Evolutionary conservation across 176 grass and related monocot genomes (phyloP), one percentile per base, ranked within the genome.

Genomic region (Tuctoria greenei): DNA sequence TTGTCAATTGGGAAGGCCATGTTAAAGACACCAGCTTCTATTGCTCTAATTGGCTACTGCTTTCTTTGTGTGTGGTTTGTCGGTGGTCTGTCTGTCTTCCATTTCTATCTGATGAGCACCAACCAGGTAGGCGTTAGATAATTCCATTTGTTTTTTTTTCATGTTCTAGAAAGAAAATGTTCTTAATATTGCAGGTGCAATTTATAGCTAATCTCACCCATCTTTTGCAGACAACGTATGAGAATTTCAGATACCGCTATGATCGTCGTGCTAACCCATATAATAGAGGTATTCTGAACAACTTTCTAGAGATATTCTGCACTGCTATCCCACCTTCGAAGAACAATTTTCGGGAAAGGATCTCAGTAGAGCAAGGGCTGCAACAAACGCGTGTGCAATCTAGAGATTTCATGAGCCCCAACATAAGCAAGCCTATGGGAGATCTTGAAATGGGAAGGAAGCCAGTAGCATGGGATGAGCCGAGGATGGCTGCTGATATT

Each of bases 21-120:
- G 82, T 67, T 74, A 35, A 97, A 88, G 80, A 84, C 93, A 31
- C 93, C 90, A 72, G 87, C 87, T 66, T 97, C 93, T 21, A 71
- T 97, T 83, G 87, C 86, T 86, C 82, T 97, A 20, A 97, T 97
- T 44, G 84, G 84, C 59, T 97, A 93, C 79, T 90, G 84, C 57
- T 97, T 97, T 84, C 79, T 97, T 37, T 93, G 87, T 73, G 90
- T 97, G 21, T 97, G 93, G 93, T 97, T 97, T 88, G 93, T 97
- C 0, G 93, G 93, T 73, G 93, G 93, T 61, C 73, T 97, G 15
- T 97, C 93, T 36, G 93, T 93, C 42, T 97, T 97, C 82, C 90
- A 97, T 79, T 93, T 88, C 36, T 97, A 93, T 78, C 83, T 97
- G 68, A 90, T 90, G 56, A 88, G 93, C 80, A 97, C 90, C 38